Conservation (phyloP, 495 filamentous ascomycete genomes). For the Pyrenula massariospora region DNA sequence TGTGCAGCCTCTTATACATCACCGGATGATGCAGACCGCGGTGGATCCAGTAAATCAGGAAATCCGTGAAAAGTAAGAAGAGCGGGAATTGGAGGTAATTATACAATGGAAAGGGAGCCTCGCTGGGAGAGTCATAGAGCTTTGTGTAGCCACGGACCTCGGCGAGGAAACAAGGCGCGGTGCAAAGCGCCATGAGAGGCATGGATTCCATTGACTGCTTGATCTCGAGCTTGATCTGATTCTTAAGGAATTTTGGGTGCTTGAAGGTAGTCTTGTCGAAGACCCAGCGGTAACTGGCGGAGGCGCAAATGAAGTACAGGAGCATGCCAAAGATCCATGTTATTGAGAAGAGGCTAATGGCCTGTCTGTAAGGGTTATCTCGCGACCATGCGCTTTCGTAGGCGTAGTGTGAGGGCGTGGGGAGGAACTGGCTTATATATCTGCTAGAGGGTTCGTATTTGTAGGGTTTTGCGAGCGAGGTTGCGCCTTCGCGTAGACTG, state of each 20-base stretch:
- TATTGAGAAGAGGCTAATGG: conserved; percentile 64
- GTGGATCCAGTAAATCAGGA: conserved; percentile 91
- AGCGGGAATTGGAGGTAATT: conserved; percentile 80
- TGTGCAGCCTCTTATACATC: conserved; percentile 84
- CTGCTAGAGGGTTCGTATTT: conserved; percentile 63
- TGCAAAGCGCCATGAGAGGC: conserved; percentile 76
- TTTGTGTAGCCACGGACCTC: conserved; percentile 81
- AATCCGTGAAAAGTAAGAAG: conserved; percentile 89
- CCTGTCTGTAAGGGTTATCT: conserved; percentile 72
- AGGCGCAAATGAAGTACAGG: conserved; percentile 74
- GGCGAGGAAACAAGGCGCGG: conserved; percentile 67
- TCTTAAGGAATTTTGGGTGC: conserved; percentile 91
- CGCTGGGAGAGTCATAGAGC: conserved; percentile 66
- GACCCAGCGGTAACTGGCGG: conserved; percentile 79
- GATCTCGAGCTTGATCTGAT: conserved; percentile 85
- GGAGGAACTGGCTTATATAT: conserved; percentile 41
- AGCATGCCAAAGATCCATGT: conserved; percentile 80
- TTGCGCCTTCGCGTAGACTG: conserved; percentile 21
- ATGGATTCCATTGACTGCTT: conserved; percentile 60
- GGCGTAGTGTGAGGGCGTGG: conserved; percentile 59
- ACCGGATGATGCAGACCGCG: conserved; percentile 73
- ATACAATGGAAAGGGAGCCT: conserved; percentile 66
- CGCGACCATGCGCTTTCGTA: conserved; percentile 71
- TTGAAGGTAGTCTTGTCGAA: conserved; percentile 85
- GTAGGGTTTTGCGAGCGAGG: conserved; percentile 33